Evolutionary conservation across 306 rosid genomes (phyloP).

Genomic region (Rosa rugosa): DNA sequence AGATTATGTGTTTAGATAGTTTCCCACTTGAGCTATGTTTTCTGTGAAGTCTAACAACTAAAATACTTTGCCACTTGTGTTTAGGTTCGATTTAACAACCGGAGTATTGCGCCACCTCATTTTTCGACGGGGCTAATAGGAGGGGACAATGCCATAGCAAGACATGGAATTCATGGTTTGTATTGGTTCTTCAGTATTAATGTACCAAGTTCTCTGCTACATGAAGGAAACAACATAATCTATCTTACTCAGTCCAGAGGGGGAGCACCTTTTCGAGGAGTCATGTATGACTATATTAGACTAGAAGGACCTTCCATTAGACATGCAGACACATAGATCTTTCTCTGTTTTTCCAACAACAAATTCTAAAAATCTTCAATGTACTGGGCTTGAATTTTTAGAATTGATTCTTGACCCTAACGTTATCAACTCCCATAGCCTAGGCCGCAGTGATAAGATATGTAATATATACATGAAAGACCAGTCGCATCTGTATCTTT

Average conservation of each 20-base stretch:
- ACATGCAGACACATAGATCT: neutral
- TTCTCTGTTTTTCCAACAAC: neutral
- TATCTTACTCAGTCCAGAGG: conserved; percentile 54
- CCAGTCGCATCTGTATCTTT: too few relatives aligned
- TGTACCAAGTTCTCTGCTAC: conserved; percentile 31
- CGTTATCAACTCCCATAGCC: too few relatives aligned
- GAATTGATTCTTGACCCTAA: too few relatives aligned
- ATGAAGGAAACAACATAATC: conserved; percentile 50
- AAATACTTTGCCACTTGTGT: neutral
- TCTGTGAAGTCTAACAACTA: neutral
- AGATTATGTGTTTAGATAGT: neutral
- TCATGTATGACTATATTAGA: conserved; percentile 84
- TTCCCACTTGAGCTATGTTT: neutral
- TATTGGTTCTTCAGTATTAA: conserved; percentile 40
- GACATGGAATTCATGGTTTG: conserved; percentile 84
- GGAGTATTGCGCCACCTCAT: neutral
- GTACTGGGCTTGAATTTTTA: too few relatives aligned
- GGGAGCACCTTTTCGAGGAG: conserved; percentile 39
- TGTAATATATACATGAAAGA: too few relatives aligned
- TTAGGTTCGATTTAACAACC: conserved; percentile 65
- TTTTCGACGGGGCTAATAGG: conserved; percentile 52
- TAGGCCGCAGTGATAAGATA: too few relatives aligned
- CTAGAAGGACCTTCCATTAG: conserved; percentile 39
- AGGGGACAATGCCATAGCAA: conserved; percentile 65
- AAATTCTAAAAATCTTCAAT: neutral